phyloP scores from a whole-genome alignment of 164 flowering plant species.

The Stephania yunnanensis region DNA sequence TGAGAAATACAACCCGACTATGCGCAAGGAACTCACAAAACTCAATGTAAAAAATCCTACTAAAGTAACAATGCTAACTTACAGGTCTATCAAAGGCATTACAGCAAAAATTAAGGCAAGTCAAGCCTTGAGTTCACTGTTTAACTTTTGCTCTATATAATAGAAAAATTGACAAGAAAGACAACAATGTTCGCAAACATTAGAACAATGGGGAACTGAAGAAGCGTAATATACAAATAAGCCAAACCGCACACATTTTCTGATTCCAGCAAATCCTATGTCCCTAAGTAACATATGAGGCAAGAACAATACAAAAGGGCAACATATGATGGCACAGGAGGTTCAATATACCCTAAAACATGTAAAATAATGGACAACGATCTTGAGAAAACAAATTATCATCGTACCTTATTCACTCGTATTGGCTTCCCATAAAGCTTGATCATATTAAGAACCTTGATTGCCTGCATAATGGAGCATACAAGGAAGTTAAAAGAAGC shows the following conservation, averaged over 20 bases:
- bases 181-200: background rate
- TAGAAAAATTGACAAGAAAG: background rate
- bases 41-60: background rate
- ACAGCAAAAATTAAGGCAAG: background rate
- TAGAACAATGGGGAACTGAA: background rate
- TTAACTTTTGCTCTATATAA: background rate
- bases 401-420: conserved; percentile 85
- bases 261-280: too few relatives aligned
- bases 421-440: conserved; percentile 96
- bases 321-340: background rate
- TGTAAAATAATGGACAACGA: background rate
- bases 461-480: conserved; percentile 53
- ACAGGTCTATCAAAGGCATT: background rate
- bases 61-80: background rate
- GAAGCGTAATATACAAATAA: background rate
- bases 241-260: too few relatives aligned
- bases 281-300: too few relatives aligned
- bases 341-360: background rate
- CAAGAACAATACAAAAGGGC: too few relatives aligned
- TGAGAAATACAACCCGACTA: too few relatives aligned
- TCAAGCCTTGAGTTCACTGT: background rate
- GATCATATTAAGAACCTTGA: conserved; percentile 95
- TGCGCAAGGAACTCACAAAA: background rate
- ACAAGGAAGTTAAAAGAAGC: background rate
- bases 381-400: background rate